Conservation (phyloP, 805 yeast species). For the Saccharomycopsis fibuligera region DNA sequence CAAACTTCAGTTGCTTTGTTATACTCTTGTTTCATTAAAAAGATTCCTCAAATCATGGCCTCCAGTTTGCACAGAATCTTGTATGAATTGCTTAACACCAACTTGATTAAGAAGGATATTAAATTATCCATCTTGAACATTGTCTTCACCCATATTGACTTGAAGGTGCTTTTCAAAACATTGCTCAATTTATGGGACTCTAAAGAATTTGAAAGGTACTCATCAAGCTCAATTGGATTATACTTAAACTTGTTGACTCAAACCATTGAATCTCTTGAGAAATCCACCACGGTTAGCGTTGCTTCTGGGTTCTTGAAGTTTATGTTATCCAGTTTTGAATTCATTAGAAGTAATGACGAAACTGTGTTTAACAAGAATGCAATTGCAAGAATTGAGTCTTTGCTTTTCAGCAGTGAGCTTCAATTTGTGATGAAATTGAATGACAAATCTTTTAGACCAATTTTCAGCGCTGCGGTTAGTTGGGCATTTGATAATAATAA, state of each 20-base stretch:
- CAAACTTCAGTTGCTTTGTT: slow-evolving; percentile 70
- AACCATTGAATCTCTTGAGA: slow-evolving; percentile 60
- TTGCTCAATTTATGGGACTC: slow-evolving; percentile 58
- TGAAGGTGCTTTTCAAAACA: slow-evolving; percentile 53
- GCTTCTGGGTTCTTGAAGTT: slow-evolving; percentile 63
- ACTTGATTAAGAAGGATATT: slow-evolving; percentile 50
- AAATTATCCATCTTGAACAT: slow-evolving; percentile 58
- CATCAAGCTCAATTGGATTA: slow-evolving; percentile 49
- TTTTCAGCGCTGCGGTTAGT: slow-evolving; percentile 76
- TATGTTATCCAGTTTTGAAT: slow-evolving; percentile 65
- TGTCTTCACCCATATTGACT: slow-evolving; percentile 61
- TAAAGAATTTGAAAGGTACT: slow-evolving; percentile 32
- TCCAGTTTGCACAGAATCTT: slow-evolving; percentile 62
- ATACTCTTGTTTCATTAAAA: slow-evolving; percentile 67
- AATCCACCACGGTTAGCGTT: slow-evolving; percentile 57
- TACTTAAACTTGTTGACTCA: slow-evolving; percentile 62
- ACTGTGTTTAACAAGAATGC: slow-evolving; percentile 62
- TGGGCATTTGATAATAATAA: slow-evolving; percentile 72
- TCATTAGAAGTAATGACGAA: slow-evolving; percentile 27
- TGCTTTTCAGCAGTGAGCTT: slow-evolving; percentile 67
- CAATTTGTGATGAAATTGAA: slow-evolving; percentile 82
- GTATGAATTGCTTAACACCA: slow-evolving; percentile 48
- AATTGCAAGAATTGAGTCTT: slow-evolving; percentile 72
- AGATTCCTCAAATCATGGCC: slow-evolving; percentile 79
- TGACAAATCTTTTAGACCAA: slow-evolving; percentile 88